Evolutionary conservation across 495 filamentous ascomycete species (phyloP), one percentile per base, ranked within the genome.

Genomic region (Penicillium angulare): DNA sequence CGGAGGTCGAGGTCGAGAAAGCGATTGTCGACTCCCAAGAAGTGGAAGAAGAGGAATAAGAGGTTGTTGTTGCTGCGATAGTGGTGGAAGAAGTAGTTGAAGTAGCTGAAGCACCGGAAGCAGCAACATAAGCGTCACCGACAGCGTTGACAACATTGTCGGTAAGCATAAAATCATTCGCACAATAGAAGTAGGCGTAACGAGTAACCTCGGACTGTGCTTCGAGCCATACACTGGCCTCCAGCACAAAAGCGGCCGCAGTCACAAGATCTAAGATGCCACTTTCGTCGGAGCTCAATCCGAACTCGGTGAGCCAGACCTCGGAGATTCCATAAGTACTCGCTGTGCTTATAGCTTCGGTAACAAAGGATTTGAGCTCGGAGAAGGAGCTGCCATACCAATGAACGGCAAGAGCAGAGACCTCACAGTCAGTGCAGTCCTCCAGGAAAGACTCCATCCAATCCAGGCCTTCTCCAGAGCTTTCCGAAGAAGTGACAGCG

Each of bases 261-360:
- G 79, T 57, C 5, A 61, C 69, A 36, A 59, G 53, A 20, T 51
- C 55, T 26, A 78, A 72, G 32, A 73, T 79, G 16, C 47, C 53
- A 13, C 15, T 33, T 10, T 48, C 45, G 13, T 48, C 45, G 31
- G 42, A 31, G 16, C 46, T 52, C 7, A 48, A 23, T 2, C 42
- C 45, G 60, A 90, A 90, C 68, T 92, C 88, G 43, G 86, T 87
- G 55, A 89, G 67, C 82, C 84, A 89, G 56, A 90, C 65, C 10
- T 77, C 73, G 59, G 75, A 74, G 57, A 76, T 71, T 32, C 65
- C 64, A 59, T 77, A 52, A 12, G 49, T 40, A 8, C 29, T 7
- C 26, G 55, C 76, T 20, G 62, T 50, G 0, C 55, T 44, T 63
- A 77, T 59, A 38, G 75, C 79, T 3, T 75, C 51, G 44, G 66